A percentile compares a stretch with the other conserved stretches of the same genome.
Conservation (phyloP, 1,284 basidiomycete genomes). For the Cutaneotrichosporon sp. region DNA sequence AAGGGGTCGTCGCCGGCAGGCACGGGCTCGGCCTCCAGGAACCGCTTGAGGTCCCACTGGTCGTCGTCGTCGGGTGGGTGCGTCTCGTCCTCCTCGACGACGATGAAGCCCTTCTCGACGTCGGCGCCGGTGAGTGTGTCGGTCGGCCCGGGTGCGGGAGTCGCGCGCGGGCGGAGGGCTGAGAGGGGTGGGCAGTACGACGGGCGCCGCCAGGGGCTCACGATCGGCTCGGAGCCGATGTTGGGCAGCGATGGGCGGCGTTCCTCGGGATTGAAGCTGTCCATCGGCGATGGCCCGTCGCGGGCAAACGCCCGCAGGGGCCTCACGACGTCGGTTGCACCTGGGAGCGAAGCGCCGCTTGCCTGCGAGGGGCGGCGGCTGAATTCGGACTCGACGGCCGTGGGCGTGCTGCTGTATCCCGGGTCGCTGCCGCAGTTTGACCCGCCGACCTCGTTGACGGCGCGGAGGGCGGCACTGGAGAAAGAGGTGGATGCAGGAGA, state of each 20-base stretch:
- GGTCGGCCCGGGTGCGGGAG: not conserved
- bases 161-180: not conserved
- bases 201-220: not conserved
- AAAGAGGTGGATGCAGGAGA: slow-evolving; percentile 1
- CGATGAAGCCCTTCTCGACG: slow-evolving; percentile 16
- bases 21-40: slow-evolving; percentile 37
- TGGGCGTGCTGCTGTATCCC: not conserved
- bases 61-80: slow-evolving; percentile 33
- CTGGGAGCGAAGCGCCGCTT: not conserved
- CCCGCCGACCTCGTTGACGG: not conserved
- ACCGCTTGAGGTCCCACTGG: slow-evolving; percentile 42
- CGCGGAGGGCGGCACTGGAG: not conserved
- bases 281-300: not conserved
- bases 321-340: not conserved
- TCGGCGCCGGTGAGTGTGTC: slow-evolving; percentile 3
- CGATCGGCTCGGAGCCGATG: not conserved
- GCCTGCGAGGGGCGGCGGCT: not conserved
- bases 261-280: not conserved
- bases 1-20: slow-evolving; percentile 27
- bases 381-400: not conserved
- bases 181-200: not conserved
- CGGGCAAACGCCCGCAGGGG: not conserved
- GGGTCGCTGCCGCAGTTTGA: not conserved
- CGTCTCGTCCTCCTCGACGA: slow-evolving; percentile 9
- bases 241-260: slow-evolving; percentile 8